These are phyloP conservation scores for Oryza meridionalis DNA, from an alignment of 176 grass and related monocot species.

Conservation along the genomic window DNA sequence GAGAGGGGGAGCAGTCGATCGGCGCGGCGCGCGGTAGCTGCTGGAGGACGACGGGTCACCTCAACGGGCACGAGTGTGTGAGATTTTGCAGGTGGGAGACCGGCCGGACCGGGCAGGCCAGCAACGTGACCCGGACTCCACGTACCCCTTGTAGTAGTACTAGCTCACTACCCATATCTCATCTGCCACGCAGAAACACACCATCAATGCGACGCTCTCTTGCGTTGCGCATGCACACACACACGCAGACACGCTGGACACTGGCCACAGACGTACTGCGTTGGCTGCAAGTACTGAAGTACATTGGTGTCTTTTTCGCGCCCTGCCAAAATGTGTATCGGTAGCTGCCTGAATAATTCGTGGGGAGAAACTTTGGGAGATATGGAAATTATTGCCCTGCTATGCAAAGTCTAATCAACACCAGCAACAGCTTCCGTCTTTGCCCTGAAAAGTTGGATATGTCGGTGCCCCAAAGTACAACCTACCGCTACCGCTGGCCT, in stretches of 20 bases:
- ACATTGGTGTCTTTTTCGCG: conserved; percentile 16
- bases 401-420: conserved; percentile 34
- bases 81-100: background rate
- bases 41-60: conserved; percentile 27
- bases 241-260: too few relatives aligned
- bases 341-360: conserved; percentile 4
- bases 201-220: background rate
- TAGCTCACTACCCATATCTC: too few relatives aligned
- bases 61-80: background rate
- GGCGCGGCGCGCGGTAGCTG: background rate
- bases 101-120: background rate
- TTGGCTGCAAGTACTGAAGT: background rate
- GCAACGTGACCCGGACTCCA: conserved; percentile 19
- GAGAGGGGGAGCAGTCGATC: background rate
- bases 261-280: too few relatives aligned
- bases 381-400: background rate
- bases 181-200: background rate
- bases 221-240: too few relatives aligned
- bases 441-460: conserved; percentile 23
- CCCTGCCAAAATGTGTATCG: background rate
- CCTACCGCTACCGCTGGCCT: background rate
- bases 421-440: background rate
- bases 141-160: too few relatives aligned
- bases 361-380: background rate
- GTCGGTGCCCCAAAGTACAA: conserved; percentile 20